Base-by-base conservation (phyloP, 306 rosid species). In the Cucurbita pepo region DNA sequence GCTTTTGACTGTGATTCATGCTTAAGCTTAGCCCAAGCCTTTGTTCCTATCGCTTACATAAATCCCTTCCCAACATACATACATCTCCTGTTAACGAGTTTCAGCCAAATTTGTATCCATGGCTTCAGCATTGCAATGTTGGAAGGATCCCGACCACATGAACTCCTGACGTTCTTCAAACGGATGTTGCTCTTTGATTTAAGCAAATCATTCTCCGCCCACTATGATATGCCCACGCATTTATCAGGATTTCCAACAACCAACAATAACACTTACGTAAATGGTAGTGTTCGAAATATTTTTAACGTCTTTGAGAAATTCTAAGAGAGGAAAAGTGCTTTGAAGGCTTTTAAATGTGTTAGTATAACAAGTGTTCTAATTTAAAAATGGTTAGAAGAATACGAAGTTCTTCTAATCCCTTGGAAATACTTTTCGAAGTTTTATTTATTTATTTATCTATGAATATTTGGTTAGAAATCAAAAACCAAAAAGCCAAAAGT, bases 141-240 rank as follows among this genome's bases (percentile, higher is more conserved):
- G 72, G 72, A 95, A 91, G 78, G 82, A 91, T 76, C 89, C 85
- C 40, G 88, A 87, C 97, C 96, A 88, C 90, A 91, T 88, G 80
- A 80, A 84, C 52, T 84, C 78, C 80, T 71, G 80, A 64, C 99
- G 88, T 75, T 82, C 84, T 75, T 86, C 91, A 59, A 91, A 8
- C 21, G 82, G 91, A 75, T 95, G 99, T 77, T 95, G 97, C 89
- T 89, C 99, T 61, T 81, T 80, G 96, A 84, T 88, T 82, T 58
- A 95, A 60, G 62, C 82, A 88, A 13, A 95, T 90, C 92, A 95
- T 91, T 84, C 82, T 91, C 52, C 96, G 82, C 22, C 87, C 97
- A 74, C 97, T 91, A 63, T 95, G 99, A 83, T 91, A 95, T 76
- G 99, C 95, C 99, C 99, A 95, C 34, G 91, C 82, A 79, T 95